phyloP scores from a whole-genome alignment of 768 basidiomycete genomes.

The Galerina sulciceps region DNA sequence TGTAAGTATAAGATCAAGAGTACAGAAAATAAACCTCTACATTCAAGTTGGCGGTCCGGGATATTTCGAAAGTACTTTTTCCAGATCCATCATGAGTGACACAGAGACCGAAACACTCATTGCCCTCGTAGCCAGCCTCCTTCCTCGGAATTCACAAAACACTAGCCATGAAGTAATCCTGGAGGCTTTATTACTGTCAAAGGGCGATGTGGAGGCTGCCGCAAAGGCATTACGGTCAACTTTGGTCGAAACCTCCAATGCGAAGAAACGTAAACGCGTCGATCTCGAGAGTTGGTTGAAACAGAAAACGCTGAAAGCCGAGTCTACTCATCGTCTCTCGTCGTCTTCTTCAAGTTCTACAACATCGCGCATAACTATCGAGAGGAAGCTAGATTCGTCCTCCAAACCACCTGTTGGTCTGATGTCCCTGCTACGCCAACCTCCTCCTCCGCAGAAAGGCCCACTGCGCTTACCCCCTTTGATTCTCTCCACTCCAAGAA shows the following conservation, averaged over 20 bases:
- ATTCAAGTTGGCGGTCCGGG: no score
- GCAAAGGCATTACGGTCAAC: slow-evolving; percentile 41
- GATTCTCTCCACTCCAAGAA: slow-evolving; percentile 59
- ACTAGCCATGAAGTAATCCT: slow-evolving; percentile 48
- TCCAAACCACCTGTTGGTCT: slow-evolving; percentile 47
- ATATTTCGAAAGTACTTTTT: no score
- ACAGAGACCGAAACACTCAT: slow-evolving; percentile 65
- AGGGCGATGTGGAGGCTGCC: slow-evolving; percentile 61
- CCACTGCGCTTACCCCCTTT: slow-evolving; percentile 58
- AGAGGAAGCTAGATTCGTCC: slow-evolving; percentile 14
- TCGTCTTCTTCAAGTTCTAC: slow-evolving; percentile 1
- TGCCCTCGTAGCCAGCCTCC: slow-evolving; percentile 66
- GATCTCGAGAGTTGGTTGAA: slow-evolving; percentile 63
- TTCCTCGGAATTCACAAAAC: slow-evolving; percentile 35
- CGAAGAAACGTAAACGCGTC: slow-evolving; percentile 52
- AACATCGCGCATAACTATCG: slow-evolving; percentile 14
- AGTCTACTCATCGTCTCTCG: not conserved
- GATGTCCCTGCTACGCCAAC: slow-evolving; percentile 59
- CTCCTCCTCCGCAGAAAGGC: slow-evolving; percentile 40
- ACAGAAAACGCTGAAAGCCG: slow-evolving; percentile 8
- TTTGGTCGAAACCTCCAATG: not conserved
- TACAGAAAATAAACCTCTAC: no score
- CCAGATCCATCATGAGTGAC: slow-evolving; percentile 3
- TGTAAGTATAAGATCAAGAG: no score
- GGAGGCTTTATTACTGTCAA: slow-evolving; percentile 57